Evolutionary conservation across 1,284 basidiomycete genomes (phyloP), one percentile per base, ranked within the genome.

Genomic region (Athelia psychrophila): DNA sequence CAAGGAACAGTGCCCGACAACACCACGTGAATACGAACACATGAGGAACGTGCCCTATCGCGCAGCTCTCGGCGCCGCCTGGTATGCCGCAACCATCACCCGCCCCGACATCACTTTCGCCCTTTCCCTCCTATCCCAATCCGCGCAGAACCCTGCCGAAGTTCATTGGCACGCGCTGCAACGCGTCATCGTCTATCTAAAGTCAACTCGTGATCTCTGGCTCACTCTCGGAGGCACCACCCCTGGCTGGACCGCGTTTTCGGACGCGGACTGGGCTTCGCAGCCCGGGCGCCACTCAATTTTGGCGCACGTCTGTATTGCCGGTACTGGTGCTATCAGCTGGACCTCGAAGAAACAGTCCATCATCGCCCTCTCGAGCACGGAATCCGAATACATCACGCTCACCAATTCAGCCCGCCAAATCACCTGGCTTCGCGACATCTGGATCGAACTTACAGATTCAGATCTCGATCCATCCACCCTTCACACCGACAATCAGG

Each of bases 221-320:
- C 56, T 67, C 27, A 54, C 57, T 27, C 54, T 65, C 38, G 56
- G 54, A 32, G 56, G 56, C 12, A 19, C 40, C 1, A 44, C 51
- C 36, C 23, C 27, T 42, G 36, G 49, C 9, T 44, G 55, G n/a
- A 22, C 18, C n/a, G 52, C 52, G 6, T 63, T 51, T 32, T 59
- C 61, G 0, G 63, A 70, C 54, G 60, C 66, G 0, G 62, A 70
- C 49, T 68, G 58, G 55, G 64, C 52, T n/a, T 56, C 60, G 15
- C 53, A 62, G 9, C 18, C 46, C 1, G 52, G 63, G 42, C 44
- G 60, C 10, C 50, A 55, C 30, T 64, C 61, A 2, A 58, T 64
- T 36, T 58, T 58, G n/a, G n/a, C n/a, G n/a, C 0, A 66, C 66
- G 1, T 68, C 59, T 44, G 51, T 46, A 1, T 65, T 62, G 45